Base-by-base conservation (phyloP, 2,329 filamentous ascomycete species). In the Trichophyton benhamiae region DNA sequence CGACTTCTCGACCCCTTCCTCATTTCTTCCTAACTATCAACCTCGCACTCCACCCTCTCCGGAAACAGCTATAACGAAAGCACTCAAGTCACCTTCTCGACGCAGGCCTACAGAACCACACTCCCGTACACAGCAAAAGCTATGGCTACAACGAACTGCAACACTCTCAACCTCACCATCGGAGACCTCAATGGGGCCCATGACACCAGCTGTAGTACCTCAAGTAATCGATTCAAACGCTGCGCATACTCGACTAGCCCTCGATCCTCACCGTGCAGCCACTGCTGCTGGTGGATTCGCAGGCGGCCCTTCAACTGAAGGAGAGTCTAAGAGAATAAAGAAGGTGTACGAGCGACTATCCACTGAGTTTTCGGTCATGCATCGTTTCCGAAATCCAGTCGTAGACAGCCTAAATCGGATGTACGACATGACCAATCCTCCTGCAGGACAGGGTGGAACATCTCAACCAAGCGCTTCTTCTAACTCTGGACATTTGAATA, bases 41-140 rank as follows among this genome's bases (percentile, higher is more conserved):
- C 76, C 75, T 3, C 75, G 77, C 65, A 74, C 72, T 8, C 76
- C 76, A 1, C 74, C 76, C 3, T 77, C 76, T 25, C 75, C 76
- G 1, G 71, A 69, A 67, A 63, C 70, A 62, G 62, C 66, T 52
- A 65, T 46, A 25, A 65, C 63, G 48, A 71, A 65, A 70, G 74
- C 66, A 62, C 63, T 63, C 58, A 69, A 63, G 58, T 70, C 63
- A 53, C 67, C 66, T 6, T 71, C 74, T 17, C 67, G 71, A 6
- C 68, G 71, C 11, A 70, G 69, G n/a, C 68, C 68, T n/a, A 65
- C 67, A n/a, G 73, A 76, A 58, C 70, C 73, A 5, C 71, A 70
- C 17, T 78, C 77, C n/a, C 72, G 77, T 58, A 79, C 77, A 3
- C 76, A 79, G 64, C 77, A 78, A 64, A 77, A 77, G 63, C 71